A percentile compares a stretch with the other conserved stretches of the same genome.
Evolutionary conservation across 495 filamentous ascomycete genomes (phyloP).

Genomic region (Tetracladium setigerum): DNA sequence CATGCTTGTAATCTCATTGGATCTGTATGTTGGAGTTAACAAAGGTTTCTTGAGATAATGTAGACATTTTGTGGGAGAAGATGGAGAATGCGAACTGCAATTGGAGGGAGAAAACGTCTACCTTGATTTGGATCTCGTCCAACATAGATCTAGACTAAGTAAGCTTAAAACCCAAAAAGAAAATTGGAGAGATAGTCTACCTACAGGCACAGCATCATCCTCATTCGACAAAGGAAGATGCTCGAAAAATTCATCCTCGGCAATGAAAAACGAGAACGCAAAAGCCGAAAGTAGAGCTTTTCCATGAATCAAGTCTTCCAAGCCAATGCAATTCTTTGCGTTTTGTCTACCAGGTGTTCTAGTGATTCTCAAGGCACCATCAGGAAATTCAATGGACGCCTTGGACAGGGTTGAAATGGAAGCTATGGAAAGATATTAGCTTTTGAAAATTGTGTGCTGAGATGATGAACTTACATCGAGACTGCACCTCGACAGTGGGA

Average conservation of each 20-base stretch:
- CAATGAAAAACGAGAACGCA: slow-evolving; percentile 17
- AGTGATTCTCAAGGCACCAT: slow-evolving; percentile 17
- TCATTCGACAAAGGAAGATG: slow-evolving; percentile 15
- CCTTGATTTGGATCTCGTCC: slow-evolving; percentile 16
- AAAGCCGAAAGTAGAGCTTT: slow-evolving; percentile 15
- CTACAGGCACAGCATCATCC: slow-evolving; percentile 12
- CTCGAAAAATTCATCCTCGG: slow-evolving; percentile 11
- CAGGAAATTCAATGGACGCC: slow-evolving; percentile 6
- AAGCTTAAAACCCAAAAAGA: background rate
- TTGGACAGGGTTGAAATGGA: background rate
- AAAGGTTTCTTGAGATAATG: no score
- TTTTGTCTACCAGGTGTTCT: slow-evolving; percentile 12
- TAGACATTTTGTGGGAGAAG: no score
- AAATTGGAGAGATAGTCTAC: background rate
- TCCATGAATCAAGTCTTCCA: slow-evolving; percentile 16
- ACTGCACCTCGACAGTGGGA: no score
- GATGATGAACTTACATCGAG: no score
- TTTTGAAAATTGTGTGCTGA: no score
- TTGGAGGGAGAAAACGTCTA: no score
- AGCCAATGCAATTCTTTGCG: slow-evolving; percentile 18
- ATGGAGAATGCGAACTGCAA: no score
- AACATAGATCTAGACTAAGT: slow-evolving; percentile 17
- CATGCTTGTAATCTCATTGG: slow-evolving; percentile 9
- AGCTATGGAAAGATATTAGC: no score
- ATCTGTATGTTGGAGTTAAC: no score